Evolutionary conservation across 78 protist species (phyloP).

Genomic region (Dictyostelium firmibasis): DNA sequence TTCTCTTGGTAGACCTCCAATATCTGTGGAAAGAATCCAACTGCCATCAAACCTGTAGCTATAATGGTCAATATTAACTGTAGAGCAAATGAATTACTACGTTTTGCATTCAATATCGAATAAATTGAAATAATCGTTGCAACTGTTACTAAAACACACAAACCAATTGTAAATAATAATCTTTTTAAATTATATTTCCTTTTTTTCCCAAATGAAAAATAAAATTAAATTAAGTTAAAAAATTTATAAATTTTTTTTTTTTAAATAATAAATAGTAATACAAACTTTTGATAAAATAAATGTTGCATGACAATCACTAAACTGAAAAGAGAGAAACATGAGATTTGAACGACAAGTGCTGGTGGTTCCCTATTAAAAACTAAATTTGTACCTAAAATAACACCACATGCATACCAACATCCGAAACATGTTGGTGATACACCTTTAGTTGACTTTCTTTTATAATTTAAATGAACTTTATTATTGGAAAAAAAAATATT

Average conservation of each 20-base stretch:
- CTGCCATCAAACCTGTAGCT: slow-evolving; percentile 29
- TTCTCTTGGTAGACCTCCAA: neutral
- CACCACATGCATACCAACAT: slow-evolving; percentile 45
- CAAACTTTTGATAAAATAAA: slow-evolving; percentile 48
- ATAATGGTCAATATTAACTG: neutral
- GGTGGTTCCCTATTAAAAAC: slow-evolving; percentile 1
- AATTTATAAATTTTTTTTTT: too few relatives aligned
- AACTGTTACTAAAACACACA: neutral
- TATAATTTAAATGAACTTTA: slow-evolving; percentile 44
- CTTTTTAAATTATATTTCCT: neutral
- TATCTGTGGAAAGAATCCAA: slow-evolving; percentile 69
- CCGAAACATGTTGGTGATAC: slow-evolving; percentile 33
- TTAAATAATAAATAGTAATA: too few relatives aligned
- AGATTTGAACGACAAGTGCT: slow-evolving; percentile 37
- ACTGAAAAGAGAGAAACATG: slow-evolving; percentile 19
- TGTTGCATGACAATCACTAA: slow-evolving; percentile 16
- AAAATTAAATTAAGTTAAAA: neutral
- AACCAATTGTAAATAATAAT: neutral
- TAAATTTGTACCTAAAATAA: slow-evolving; percentile 28
- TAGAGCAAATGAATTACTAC: neutral
- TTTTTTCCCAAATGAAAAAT: too few relatives aligned
- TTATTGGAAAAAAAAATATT: neutral
- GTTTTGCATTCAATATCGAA: neutral
- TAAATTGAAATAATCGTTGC: neutral
- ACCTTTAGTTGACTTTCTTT: slow-evolving; percentile 30